These are phyloP conservation scores for Dothidotthia symphoricarpi DNA, from an alignment of 2,329 filamentous ascomycete species.

Conservation along the genomic window DNA sequence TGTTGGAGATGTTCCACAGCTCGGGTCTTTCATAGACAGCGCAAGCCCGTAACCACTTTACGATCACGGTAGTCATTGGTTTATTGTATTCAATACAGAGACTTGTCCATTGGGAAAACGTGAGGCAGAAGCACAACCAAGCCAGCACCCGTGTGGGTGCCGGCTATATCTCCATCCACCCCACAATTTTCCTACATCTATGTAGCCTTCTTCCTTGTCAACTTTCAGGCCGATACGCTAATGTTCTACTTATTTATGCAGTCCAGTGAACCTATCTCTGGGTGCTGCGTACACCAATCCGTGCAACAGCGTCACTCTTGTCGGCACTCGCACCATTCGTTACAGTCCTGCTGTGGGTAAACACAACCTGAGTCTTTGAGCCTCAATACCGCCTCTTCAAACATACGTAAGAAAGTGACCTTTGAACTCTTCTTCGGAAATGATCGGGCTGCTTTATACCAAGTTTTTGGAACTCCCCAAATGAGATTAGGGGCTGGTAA, in stretches of 20 bases:
- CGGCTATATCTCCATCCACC: too few species aligned
- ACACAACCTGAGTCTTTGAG: not conserved
- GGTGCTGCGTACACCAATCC: not conserved
- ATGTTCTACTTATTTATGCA: not conserved
- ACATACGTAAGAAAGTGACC: not conserved
- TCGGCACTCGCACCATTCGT: not conserved
- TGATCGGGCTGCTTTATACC: not conserved
- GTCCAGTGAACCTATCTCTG: not conserved
- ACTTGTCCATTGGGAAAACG: too few species aligned
- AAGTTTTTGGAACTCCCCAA: not conserved
- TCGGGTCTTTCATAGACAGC: too few species aligned
- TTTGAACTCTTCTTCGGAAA: not conserved
- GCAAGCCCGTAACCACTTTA: too few species aligned
- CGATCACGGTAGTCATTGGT: too few species aligned
- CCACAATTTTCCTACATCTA: not conserved
- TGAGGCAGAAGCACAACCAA: too few species aligned
- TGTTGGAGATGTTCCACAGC: too few species aligned
- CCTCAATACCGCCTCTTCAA: not conserved
- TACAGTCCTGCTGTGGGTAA: not conserved
- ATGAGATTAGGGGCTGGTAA: not conserved
- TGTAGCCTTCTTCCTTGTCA: not conserved
- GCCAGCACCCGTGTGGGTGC: too few species aligned
- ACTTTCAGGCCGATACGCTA: not conserved
- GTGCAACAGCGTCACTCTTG: not conserved
- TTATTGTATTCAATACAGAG: too few species aligned